Conservation (phyloP, 139 green algal genomes). For the Picochlorum sp. region DNA sequence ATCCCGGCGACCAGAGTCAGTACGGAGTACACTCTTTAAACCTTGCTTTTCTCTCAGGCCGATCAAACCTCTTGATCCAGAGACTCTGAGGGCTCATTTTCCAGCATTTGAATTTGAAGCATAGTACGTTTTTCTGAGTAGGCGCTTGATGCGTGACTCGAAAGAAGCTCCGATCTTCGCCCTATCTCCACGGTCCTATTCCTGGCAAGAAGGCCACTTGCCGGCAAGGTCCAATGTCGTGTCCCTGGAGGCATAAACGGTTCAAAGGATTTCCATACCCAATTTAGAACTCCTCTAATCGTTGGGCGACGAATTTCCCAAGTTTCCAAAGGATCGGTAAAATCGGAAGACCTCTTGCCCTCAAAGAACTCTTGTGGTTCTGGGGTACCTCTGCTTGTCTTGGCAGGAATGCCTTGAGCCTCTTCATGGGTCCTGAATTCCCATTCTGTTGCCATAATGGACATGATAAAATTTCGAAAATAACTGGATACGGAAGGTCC, state of each 20-base stretch:
- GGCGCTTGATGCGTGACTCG: too few species aligned
- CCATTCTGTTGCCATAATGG: slow-evolving; percentile 1
- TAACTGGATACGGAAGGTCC: slow-evolving; percentile 7
- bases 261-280: slow-evolving; percentile 3
- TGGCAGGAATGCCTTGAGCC: neutral
- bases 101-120: too few species aligned
- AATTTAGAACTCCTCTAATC: neutral
- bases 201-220: slow-evolving; percentile 3
- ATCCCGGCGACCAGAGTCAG: too few species aligned
- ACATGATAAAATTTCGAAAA: slow-evolving; percentile 13
- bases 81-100: too few species aligned
- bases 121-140: too few species aligned
- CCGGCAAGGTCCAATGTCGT: slow-evolving; percentile 8
- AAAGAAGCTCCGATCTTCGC: too few species aligned
- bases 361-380: neutral
- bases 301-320: neutral
- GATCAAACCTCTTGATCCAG: too few species aligned
- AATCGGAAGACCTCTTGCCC: slow-evolving; percentile 16
- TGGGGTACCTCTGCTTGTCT: slow-evolving; percentile 3
- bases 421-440: neutral
- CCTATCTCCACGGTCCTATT: slow-evolving; percentile 1
- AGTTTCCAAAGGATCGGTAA: slow-evolving; percentile 8
- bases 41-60: too few species aligned
- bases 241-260: slow-evolving; percentile 12
- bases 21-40: too few species aligned